Percentiles rank a stretch among this genome's conserved stretches.
These are phyloP conservation scores for Phytophthora crassamura DNA, from an alignment of 352 stramenopile species.

Conservation along the genomic window DNA sequence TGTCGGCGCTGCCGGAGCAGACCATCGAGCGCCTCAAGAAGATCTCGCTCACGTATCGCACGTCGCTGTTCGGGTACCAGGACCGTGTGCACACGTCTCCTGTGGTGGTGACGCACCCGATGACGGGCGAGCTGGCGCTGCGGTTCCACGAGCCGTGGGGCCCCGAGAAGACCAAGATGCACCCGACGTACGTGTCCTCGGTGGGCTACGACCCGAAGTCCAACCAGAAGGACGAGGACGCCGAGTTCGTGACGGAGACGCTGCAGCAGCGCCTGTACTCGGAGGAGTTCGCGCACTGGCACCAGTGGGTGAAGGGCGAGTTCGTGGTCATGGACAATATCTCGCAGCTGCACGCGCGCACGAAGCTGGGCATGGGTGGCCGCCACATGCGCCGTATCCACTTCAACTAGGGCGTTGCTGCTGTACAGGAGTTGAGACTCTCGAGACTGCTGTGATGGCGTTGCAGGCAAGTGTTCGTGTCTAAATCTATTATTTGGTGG, in stretches of 20 bases:
- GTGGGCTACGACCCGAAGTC: conserved; percentile 23
- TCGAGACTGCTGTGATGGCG: too few species aligned
- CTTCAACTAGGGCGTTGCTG: conserved; percentile 29
- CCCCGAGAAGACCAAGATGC: conserved; percentile 33
- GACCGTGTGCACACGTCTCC: conserved; percentile 22
- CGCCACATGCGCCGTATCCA: conserved; percentile 34
- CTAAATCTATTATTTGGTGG: too few species aligned
- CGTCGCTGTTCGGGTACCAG: conserved; percentile 12
- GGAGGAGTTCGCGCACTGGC: conserved; percentile 22
- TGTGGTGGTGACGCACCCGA: conserved; percentile 22
- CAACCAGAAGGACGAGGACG: conserved; percentile 25
- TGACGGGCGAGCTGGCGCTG: conserved; percentile 21
- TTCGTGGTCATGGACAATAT: conserved; percentile 32
- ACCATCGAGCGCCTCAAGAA: conserved; percentile 31
- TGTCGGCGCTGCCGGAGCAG: conserved; percentile 18
- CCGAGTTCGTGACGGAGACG: conserved; percentile 22
- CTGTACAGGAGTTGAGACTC: too few species aligned
- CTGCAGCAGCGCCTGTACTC: conserved; percentile 25
- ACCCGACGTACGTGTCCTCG: conserved; percentile 32
- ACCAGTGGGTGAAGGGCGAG: conserved; percentile 30
- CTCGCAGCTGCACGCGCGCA: conserved; percentile 25
- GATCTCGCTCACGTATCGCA: conserved; percentile 26
- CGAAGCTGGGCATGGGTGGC: conserved; percentile 19
- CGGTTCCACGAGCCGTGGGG: conserved; percentile 29
- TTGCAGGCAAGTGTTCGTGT: too few species aligned